Conservation (phyloP, 352 stramenopile genomes). For the Pythium scleroteichum region DNA sequence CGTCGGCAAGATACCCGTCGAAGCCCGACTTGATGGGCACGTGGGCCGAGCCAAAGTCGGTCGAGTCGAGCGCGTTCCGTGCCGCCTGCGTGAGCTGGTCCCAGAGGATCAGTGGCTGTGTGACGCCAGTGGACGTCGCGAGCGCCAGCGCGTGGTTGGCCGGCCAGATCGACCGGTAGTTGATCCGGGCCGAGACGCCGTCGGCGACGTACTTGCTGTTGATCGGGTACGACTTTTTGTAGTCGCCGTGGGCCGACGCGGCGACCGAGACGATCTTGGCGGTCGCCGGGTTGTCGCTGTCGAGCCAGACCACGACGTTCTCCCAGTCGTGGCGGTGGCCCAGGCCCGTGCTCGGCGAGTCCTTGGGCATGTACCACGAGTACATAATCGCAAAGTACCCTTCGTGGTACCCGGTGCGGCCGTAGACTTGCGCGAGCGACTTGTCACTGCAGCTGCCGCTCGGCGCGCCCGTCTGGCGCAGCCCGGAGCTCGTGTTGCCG, state of each 20-base stretch:
- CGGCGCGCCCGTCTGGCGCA: constrained; percentile 20
- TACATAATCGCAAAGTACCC: constrained; percentile 38
- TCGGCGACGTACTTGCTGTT: constrained; percentile 15
- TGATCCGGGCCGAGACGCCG: constrained; percentile 11
- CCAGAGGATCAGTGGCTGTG: constrained; percentile 17
- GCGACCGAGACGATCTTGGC: constrained; percentile 15
- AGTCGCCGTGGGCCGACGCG: constrained; percentile 23
- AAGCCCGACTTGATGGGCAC: constrained; percentile 18
- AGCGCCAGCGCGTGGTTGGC: constrained; percentile 12
- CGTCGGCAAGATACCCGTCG: not conserved
- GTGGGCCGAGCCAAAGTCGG: constrained; percentile 16
- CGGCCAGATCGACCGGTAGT: constrained; percentile 20
- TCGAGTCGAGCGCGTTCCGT: constrained; percentile 11
- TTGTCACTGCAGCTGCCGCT: constrained; percentile 18
- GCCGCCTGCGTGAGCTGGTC: constrained; percentile 15
- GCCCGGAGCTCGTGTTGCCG: constrained; percentile 27
- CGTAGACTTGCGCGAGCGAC: constrained; percentile 32
- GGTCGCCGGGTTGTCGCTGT: constrained; percentile 18
- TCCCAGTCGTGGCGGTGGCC: constrained; percentile 31
- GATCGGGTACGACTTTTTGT: constrained; percentile 24
- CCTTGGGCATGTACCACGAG: constrained; percentile 51
- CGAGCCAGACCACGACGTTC: constrained; percentile 41
- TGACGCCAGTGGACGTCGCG: not conserved
- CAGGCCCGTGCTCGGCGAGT: constrained; percentile 30
- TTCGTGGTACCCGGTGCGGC: constrained; percentile 28